Evolutionary conservation across 192 early-diverging fungal species (phyloP).

Genomic region (Entrophospora sp.): DNA sequence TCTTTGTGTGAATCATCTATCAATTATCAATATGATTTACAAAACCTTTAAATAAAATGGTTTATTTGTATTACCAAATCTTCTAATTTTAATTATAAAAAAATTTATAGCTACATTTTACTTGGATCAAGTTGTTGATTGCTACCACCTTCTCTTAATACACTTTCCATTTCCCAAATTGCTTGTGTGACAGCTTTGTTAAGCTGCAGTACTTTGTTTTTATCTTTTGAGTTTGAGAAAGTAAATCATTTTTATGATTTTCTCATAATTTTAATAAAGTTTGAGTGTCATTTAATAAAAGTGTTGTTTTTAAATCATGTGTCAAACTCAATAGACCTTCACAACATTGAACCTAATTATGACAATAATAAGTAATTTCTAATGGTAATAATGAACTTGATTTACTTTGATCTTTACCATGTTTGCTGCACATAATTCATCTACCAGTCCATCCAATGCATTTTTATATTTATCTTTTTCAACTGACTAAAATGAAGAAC

Average conservation of each 20-base stretch:
- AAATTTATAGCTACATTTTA: no score
- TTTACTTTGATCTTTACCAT: no score
- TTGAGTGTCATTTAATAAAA: constrained; percentile 16
- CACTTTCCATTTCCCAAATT: constrained; percentile 22
- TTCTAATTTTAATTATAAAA: no score
- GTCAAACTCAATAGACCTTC: constrained; percentile 13
- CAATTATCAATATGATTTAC: no score
- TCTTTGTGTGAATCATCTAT: no score
- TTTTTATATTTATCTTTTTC: constrained; percentile 20
- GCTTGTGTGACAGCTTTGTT: constrained; percentile 8
- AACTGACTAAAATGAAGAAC: no score
- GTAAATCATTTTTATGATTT: not conserved
- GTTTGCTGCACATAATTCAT: constrained; percentile 13
- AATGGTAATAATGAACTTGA: no score
- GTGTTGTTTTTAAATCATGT: constrained; percentile 17
- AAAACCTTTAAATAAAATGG: no score
- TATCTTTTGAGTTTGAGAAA: constrained; percentile 5
- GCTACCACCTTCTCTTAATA: constrained; percentile 3
- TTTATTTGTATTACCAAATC: no score
- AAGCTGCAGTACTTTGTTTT: constrained; percentile 17
- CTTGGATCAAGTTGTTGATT: no score
- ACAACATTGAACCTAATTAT: constrained; percentile 6
- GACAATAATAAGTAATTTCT: no score
- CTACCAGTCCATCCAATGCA: constrained; percentile 6
- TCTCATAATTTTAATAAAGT: constrained; percentile 8